Evolutionary conservation across 2,329 filamentous ascomycete genomes (phyloP).

Genomic region (Fusarium stilboides): DNA sequence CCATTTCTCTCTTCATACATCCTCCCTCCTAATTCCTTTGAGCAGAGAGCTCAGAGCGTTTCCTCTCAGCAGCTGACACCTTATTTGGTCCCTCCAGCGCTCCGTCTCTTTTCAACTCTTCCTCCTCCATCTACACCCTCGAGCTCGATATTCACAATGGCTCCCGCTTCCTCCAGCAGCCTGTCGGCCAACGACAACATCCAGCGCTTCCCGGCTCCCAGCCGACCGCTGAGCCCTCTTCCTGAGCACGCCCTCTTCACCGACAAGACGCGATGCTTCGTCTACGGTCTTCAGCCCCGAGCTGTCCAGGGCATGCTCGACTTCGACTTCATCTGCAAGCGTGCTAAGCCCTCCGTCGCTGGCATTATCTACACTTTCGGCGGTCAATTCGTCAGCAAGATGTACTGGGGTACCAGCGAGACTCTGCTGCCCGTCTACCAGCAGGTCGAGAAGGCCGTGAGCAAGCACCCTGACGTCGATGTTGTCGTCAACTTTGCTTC

Average conservation of each 20-base stretch:
- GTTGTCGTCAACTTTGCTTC: slow-evolving; percentile 99
- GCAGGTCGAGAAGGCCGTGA: slow-evolving; percentile 89
- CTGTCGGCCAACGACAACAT: slow-evolving; percentile 98
- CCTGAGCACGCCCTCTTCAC: slow-evolving; percentile 95
- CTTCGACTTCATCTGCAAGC: slow-evolving; percentile 99
- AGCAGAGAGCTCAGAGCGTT: slow-evolving; percentile 50
- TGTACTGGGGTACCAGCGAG: slow-evolving; percentile 99
- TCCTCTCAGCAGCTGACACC: slow-evolving; percentile 45
- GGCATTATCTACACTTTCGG: slow-evolving; percentile 99
- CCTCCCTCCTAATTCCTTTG: slow-evolving; percentile 49
- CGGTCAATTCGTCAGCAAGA: slow-evolving; percentile 99
- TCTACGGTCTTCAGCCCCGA: slow-evolving; percentile 98
- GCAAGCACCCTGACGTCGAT: slow-evolving; percentile 97
- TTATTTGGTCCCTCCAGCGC: slow-evolving; percentile 45
- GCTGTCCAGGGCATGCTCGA: slow-evolving; percentile 95
- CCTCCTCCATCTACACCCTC: slow-evolving; percentile 40
- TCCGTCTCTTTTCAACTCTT: slow-evolving; percentile 29
- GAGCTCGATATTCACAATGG: slow-evolving; percentile 62
- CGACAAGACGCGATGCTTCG: slow-evolving; percentile 99
- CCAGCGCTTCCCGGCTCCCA: slow-evolving; percentile 93
- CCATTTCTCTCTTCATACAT: slow-evolving; percentile 44
- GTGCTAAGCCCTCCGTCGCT: slow-evolving; percentile 93
- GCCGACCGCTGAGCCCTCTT: slow-evolving; percentile 90
- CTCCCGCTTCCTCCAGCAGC: slow-evolving; percentile 67
- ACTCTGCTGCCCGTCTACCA: slow-evolving; percentile 99